phyloP scores from a whole-genome alignment of 768 basidiomycete genomes.

The Lactarius evosmus region DNA sequence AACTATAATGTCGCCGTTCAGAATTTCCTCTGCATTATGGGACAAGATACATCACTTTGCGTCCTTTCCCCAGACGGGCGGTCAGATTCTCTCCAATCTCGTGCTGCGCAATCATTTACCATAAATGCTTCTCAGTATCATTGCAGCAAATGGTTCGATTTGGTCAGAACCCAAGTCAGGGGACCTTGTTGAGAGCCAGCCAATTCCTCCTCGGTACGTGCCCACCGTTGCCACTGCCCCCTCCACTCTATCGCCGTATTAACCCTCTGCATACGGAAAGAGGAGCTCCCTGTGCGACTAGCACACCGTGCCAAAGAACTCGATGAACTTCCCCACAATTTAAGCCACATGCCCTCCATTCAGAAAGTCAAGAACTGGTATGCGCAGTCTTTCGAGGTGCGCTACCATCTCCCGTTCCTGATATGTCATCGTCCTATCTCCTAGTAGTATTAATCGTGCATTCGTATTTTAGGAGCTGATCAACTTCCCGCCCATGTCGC shows the following conservation, averaged over 20 bases:
- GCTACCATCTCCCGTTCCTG: conserved; percentile 29
- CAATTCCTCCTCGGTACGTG: conserved; percentile 80
- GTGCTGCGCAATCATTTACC: conserved; percentile 11
- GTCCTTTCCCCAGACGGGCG: conserved; percentile 89
- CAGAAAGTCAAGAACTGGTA: conserved; percentile 98
- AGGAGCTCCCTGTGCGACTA: conserved; percentile 92
- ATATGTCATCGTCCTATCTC: not conserved
- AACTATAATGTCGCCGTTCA: conserved; percentile 47
- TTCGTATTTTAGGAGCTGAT: conserved; percentile 72
- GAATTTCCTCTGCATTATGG: conserved; percentile 78
- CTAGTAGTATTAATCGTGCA: conserved; percentile 10
- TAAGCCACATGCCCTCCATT: conserved; percentile 89
- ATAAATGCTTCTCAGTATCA: conserved; percentile 56
- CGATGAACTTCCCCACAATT: conserved; percentile 87
- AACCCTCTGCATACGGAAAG: conserved; percentile 39
- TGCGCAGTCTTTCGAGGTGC: conserved; percentile 94
- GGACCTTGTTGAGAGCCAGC: conserved; percentile 87
- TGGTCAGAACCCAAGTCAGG: conserved; percentile 93
- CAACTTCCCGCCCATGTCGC: conserved; percentile 71
- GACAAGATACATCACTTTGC: conserved; percentile 90
- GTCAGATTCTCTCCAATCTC: conserved; percentile 40
- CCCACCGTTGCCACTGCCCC: conserved; percentile 9
- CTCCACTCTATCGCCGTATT: not conserved
- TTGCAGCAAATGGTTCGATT: conserved; percentile 98
- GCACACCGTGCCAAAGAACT: conserved; percentile 96